A percentile compares a stretch with the other conserved stretches of the same genome.
These are phyloP conservation scores for Luffa acutangula DNA, from an alignment of 306 rosid species.

Conservation along the genomic window DNA sequence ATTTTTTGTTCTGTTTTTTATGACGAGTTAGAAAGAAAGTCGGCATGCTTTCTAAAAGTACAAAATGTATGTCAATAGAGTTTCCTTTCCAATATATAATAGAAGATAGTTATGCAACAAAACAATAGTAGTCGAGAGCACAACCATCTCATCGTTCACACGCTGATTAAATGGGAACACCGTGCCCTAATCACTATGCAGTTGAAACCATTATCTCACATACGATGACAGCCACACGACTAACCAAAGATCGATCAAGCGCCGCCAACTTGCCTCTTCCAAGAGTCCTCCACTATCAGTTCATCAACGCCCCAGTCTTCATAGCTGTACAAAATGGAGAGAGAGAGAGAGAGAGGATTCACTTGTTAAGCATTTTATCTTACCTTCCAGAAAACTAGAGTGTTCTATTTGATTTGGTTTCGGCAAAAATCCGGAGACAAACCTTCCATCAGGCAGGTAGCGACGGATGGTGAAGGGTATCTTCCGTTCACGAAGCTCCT, in stretches of 20 bases:
- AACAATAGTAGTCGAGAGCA: background rate
- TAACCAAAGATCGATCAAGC: constrained; percentile 23
- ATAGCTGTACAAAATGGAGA: constrained; percentile 33
- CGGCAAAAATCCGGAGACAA: background rate
- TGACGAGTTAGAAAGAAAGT: too few relatives aligned
- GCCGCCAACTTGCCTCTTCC: constrained; percentile 99
- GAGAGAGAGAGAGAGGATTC: background rate
- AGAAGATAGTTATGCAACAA: background rate
- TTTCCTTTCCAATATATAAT: background rate
- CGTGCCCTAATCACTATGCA: background rate
- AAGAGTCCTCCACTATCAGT: constrained; percentile 88
- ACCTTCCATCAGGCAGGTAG: constrained; percentile 98
- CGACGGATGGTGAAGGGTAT: constrained; percentile 95
- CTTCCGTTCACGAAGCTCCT: constrained; percentile 89
- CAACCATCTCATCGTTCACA: background rate
- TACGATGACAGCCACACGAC: background rate
- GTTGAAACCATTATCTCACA: background rate
- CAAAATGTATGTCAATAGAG: background rate
- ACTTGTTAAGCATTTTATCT: background rate
- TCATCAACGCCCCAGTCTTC: constrained; percentile 99
- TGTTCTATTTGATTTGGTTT: background rate
- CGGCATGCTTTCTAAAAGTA: background rate
- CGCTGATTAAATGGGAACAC: background rate
- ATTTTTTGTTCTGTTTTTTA: too few relatives aligned
- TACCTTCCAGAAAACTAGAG: background rate